Base-by-base conservation (phyloP, 1,284 basidiomycete genomes). In the Apiotrichum sp. region DNA sequence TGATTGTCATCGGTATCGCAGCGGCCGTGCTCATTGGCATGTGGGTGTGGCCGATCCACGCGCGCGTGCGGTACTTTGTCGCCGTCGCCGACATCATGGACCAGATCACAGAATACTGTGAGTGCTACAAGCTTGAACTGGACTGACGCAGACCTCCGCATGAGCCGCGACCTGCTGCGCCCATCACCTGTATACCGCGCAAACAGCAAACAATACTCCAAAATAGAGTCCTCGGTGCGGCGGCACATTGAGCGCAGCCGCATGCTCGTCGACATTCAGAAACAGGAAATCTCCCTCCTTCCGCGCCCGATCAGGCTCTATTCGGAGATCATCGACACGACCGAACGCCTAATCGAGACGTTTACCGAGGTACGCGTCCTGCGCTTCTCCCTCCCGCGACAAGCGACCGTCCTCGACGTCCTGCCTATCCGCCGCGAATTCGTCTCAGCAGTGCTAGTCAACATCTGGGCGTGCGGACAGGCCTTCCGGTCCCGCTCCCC, bases 351-450 rank as follows among this genome's bases (percentile, higher is more conserved):
- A 32, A 62, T 74, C 29, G 76, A 76, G 57, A 66, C 75, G 6
- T 60, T 80, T 6, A 51, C 66, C 6, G 77, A 78, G 32, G 65
- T 80, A 40, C 59, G 78, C 4, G 59, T 70, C 7, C 67, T 78
- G 47, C 64, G 79, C 31, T 78, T 79, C 58, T 63, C 65, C 57
- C 60, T 75, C 34, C 69, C 70, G 43, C 50, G 74, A 38, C 57
- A 75, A 53, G 75, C 75, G 46, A 77, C 76, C 0, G 77, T 80
- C 1, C 64, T 77, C 34, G 76, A 78, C 46, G 77, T 80, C 22
- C 60, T 79, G n/a, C 74, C 77, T 7, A 64, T 78, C 7, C 68
- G 79, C 2, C 72, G 75, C 35, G 78, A 78, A 55, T 53, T 80
- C 9, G 76, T 79, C 2, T 75, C 74, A 0, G 64, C 77, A 1